Percentiles rank a stretch among this genome's conserved stretches.
These are phyloP conservation scores for Stephania japonica DNA, from an alignment of 164 flowering plant genomes.

Conservation along the genomic window DNA sequence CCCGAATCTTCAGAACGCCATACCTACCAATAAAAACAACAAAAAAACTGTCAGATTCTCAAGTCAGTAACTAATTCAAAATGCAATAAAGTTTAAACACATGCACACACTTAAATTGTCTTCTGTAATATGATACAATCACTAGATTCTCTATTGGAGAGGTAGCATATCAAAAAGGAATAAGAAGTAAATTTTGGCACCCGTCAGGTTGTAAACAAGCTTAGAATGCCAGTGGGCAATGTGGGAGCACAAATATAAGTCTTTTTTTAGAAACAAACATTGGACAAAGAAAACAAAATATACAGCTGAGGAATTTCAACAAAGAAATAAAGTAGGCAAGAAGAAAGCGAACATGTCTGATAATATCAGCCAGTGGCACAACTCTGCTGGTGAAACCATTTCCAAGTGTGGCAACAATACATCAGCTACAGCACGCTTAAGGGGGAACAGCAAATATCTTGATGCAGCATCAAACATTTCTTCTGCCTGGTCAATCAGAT, in stretches of 20 bases:
- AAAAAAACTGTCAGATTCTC: neutral
- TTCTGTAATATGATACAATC: neutral
- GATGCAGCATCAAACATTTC: slow-evolving; percentile 99
- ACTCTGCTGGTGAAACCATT: slow-evolving; percentile 70
- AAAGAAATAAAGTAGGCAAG: slow-evolving; percentile 9
- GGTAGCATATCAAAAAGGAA: neutral
- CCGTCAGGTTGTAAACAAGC: neutral
- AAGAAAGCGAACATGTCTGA: slow-evolving; percentile 68
- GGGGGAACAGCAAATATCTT: slow-evolving; percentile 87
- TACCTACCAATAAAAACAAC: slow-evolving; percentile 46
- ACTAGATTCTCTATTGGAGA: neutral
- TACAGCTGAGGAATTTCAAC: neutral
- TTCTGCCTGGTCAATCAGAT: slow-evolving; percentile 55
- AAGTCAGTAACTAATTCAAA: neutral
- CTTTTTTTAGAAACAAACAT: no score
- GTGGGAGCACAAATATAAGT: neutral
- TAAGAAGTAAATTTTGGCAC: neutral
- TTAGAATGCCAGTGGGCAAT: neutral
- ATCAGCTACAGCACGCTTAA: slow-evolving; percentile 97
- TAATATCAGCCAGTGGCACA: slow-evolving; percentile 86
- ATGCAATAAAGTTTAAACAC: neutral
- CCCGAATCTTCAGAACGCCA: slow-evolving; percentile 83
- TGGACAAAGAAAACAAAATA: neutral
- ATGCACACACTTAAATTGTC: neutral
- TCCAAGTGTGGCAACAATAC: slow-evolving; percentile 76